Base-by-base conservation (phyloP, 768 basidiomycete genomes). In the Boletus rex-veris region DNA sequence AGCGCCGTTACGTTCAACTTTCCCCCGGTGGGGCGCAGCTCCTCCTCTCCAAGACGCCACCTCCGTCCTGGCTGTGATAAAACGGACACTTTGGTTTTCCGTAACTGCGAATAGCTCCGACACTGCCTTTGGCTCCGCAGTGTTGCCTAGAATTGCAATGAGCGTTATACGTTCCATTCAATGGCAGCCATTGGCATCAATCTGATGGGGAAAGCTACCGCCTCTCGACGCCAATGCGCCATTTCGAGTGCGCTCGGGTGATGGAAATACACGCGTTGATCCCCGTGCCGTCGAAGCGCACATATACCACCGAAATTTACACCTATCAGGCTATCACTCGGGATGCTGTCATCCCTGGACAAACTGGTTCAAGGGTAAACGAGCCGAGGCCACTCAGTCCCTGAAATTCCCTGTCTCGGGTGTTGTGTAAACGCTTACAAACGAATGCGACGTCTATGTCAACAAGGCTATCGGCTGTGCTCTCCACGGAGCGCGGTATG, bases 401-500 rank as follows among this genome's bases (percentile, higher is more conserved):
- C 66, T 64, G 70, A 64, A 47, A 40, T 63, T 28, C 19, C 33
- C 53, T 59, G 52, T 47, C 57, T 54, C 59, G 33, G 10, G 10
- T 35, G 33, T 35, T 64, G 54, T 48, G 54, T 61, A 45, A 45
- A 53, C 36, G 35, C 53, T 54, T 57, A 48, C 54, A 44, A 49
- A 47, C 31, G 55, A 51, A 55, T 11, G 37, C 12, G 33, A 39
- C 46, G 48, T 36, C 40, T 38, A 53, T 39, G 54, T 39, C 49
- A 59, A 60, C 21, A 56, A 60, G 65, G 64, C 59, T 41, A 57
- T 51, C 45, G 64, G 70, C 62, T 70, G 61, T 70, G 67, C 58
- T 47, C 37, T 48, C 35, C 44, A 58, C 18, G 45, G 44, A 41
- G 48, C 38, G 48, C 35, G 57, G 52, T 48, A 37, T 52, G 46